Conservation (phyloP, 768 basidiomycete species). For the Rhizopogon sp. region DNA sequence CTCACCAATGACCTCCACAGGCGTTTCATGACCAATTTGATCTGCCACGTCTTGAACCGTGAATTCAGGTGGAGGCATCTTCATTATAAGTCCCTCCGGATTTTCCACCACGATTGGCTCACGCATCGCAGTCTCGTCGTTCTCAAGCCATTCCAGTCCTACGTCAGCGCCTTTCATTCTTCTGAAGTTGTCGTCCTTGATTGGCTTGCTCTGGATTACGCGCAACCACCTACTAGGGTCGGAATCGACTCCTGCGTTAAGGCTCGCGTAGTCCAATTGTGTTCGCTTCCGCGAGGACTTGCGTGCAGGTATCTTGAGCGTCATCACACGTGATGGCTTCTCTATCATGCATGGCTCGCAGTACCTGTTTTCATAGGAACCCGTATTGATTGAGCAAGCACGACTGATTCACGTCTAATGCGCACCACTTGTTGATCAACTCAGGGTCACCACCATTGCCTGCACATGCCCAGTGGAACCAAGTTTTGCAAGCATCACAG, state of each 20-base stretch:
- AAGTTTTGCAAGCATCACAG: slow-evolving; percentile 76
- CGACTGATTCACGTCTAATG: slow-evolving; percentile 7
- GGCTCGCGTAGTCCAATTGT: slow-evolving; percentile 73
- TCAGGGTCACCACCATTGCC: slow-evolving; percentile 62
- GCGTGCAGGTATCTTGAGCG: slow-evolving; percentile 71
- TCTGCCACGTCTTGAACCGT: slow-evolving; percentile 79
- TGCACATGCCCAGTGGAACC: slow-evolving; percentile 84
- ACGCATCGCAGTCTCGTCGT: slow-evolving; percentile 65
- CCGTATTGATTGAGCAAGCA: slow-evolving; percentile 13
- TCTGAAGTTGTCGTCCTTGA: slow-evolving; percentile 59
- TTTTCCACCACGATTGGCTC: slow-evolving; percentile 81
- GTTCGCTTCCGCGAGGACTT: slow-evolving; percentile 76
- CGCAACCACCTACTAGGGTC: slow-evolving; percentile 62
- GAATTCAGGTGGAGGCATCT: slow-evolving; percentile 70
- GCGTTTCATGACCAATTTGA: slow-evolving; percentile 69
- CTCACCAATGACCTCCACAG: slow-evolving; percentile 90
- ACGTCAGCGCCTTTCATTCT: slow-evolving; percentile 64
- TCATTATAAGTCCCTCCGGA: slow-evolving; percentile 84
- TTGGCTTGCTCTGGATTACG: slow-evolving; percentile 62
- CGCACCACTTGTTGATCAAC: slow-evolving; percentile 68
- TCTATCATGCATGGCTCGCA: slow-evolving; percentile 58
- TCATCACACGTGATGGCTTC: slow-evolving; percentile 61
- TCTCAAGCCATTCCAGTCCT: slow-evolving; percentile 70
- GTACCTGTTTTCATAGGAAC: slow-evolving; percentile 44
- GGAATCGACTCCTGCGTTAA: slow-evolving; percentile 59